These are phyloP conservation scores for Fraxinus dipetala DNA, from an alignment of 305 asterid species.

Conservation along the genomic window DNA sequence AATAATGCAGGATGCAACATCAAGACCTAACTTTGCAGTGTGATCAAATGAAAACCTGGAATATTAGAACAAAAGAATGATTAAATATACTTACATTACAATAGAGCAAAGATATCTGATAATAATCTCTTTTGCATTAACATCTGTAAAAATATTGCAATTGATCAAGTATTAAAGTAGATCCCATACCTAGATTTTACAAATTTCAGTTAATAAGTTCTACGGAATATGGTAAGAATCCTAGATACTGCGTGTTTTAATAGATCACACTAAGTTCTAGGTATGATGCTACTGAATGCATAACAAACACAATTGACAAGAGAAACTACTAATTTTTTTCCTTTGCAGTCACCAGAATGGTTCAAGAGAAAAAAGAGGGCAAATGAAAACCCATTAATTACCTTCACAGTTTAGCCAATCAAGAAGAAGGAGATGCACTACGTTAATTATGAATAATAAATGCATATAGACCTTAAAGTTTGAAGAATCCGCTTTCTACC, in stretches of 20 bases:
- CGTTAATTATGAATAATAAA: neutral
- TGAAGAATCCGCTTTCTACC: neutral
- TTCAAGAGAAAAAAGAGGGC: neutral
- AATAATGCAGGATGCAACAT: conserved; percentile 84
- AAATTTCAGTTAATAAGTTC: neutral
- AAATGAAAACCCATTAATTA: neutral
- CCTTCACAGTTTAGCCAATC: neutral
- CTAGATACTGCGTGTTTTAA: neutral
- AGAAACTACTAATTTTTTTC: neutral
- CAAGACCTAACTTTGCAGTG: conserved; percentile 68
- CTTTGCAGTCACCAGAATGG: neutral
- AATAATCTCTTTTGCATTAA: neutral
- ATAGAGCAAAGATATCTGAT: conserved; percentile 9
- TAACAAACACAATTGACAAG: neutral
- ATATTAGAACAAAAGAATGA: conserved; percentile 19
- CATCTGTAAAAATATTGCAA: conserved; percentile 5
- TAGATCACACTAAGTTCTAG: neutral
- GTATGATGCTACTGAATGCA: neutral
- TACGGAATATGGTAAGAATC: neutral
- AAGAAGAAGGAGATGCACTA: neutral
- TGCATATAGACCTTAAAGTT: neutral
- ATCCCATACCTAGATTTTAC: neutral
- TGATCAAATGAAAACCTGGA: conserved; percentile 90
- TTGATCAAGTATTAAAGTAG: neutral
- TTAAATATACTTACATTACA: conserved; percentile 13